These are phyloP conservation scores for Hypsizygus marmoreus DNA, from an alignment of 768 basidiomycete genomes.

Conservation along the genomic window DNA sequence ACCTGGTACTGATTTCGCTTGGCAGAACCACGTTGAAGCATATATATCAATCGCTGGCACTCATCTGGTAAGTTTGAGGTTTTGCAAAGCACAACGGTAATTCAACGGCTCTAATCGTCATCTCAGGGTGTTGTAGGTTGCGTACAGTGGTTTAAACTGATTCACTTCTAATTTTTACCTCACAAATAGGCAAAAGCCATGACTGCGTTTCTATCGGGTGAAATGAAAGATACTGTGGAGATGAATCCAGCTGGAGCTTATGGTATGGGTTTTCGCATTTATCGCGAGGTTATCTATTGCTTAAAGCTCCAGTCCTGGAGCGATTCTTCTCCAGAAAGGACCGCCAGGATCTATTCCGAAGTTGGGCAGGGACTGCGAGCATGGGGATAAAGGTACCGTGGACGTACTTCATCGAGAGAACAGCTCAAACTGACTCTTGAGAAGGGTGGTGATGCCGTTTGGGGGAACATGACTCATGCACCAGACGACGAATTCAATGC, in stretches of 20 bases:
- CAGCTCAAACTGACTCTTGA: too few relatives aligned
- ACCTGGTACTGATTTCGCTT: background rate
- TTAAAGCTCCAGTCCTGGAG: conserved; percentile 74
- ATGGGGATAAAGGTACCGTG: conserved; percentile 84
- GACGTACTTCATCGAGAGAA: too few relatives aligned
- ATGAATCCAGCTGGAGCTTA: conserved; percentile 81
- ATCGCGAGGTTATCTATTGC: too few relatives aligned
- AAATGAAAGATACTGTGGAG: conserved; percentile 92
- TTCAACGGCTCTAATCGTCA: too few relatives aligned
- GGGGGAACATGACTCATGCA: conserved; percentile 76
- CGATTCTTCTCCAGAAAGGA: conserved; percentile 91
- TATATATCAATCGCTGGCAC: conserved; percentile 87
- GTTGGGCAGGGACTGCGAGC: conserved; percentile 93
- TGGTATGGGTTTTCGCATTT: too few relatives aligned
- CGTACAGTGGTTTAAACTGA: background rate
- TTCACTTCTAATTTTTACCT: background rate
- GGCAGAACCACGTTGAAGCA: conserved; percentile 80
- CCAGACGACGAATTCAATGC: conserved; percentile 71
- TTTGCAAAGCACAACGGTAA: too few relatives aligned
- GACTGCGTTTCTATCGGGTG: conserved; percentile 92
- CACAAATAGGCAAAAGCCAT: conserved; percentile 80
- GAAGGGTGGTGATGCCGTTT: conserved; percentile 82
- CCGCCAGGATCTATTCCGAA: conserved; percentile 85
- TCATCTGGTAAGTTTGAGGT: conserved; percentile 55
- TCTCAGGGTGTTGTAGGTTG: conserved; percentile 70